Conservation (phyloP, 208 protist species). For the Porcisia deanei region DNA sequence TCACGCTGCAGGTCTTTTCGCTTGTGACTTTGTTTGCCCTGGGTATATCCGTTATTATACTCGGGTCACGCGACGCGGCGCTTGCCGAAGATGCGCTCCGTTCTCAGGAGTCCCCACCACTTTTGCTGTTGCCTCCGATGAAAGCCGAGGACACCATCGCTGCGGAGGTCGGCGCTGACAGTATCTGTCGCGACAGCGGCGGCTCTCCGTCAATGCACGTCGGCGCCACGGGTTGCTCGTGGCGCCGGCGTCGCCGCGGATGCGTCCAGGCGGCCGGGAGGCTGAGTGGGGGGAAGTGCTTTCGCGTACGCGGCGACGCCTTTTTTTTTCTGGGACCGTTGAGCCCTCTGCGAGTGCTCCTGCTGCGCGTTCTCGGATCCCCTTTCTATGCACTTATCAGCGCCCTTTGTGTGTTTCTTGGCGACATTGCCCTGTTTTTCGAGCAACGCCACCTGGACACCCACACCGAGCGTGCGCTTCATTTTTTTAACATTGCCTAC, state of each 20-base stretch:
- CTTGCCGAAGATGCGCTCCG: slow-evolving; percentile 14
- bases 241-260: slow-evolving; percentile 1
- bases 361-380: slow-evolving; percentile 41
- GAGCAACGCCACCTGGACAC: slow-evolving; percentile 25
- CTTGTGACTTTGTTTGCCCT: slow-evolving; percentile 26
- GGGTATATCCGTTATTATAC: slow-evolving; percentile 25
- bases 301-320: slow-evolving; percentile 11
- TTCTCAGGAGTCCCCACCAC: slow-evolving; percentile 13
- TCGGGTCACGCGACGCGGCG: slow-evolving; percentile 16
- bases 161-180: background rate
- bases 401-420: slow-evolving; percentile 33
- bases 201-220: background rate
- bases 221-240: background rate
- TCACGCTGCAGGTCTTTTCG: slow-evolving; percentile 20
- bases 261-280: background rate
- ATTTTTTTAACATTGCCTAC: slow-evolving; percentile 45
- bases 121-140: slow-evolving; percentile 23
- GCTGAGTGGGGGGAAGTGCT: background rate
- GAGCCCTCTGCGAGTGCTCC: slow-evolving; percentile 26
- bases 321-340: slow-evolving; percentile 25
- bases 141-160: background rate
- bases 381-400: slow-evolving; percentile 37
- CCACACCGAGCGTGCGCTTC: slow-evolving; percentile 18
- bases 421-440: slow-evolving; percentile 61
- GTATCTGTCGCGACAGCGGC: background rate